phyloP scores from a whole-genome alignment of 1,284 basidiomycete genomes.

The Mycosarcoma mackinlayi region DNA sequence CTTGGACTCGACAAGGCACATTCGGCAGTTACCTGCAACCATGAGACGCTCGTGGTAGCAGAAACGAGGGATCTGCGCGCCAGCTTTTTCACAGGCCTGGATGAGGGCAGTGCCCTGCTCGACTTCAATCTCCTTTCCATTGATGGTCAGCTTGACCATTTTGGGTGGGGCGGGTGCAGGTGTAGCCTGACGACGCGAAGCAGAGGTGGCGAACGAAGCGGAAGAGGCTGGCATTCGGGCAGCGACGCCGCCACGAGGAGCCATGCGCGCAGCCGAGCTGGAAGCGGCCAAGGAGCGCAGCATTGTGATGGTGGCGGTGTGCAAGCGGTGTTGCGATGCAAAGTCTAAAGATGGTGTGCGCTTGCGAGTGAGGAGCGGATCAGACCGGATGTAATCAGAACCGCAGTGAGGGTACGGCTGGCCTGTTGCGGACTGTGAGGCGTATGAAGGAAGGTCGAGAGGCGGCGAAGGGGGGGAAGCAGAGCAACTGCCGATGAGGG shows the following conservation, averaged over 20 bases:
- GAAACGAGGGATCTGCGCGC: slow-evolving; percentile 73
- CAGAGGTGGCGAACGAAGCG: slow-evolving; percentile 53
- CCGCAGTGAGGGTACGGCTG: slow-evolving; percentile 12
- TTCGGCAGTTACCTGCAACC: slow-evolving; percentile 67
- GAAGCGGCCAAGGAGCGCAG: slow-evolving; percentile 49
- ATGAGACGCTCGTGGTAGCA: slow-evolving; percentile 85
- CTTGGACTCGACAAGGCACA: slow-evolving; percentile 94
- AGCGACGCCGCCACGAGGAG: slow-evolving; percentile 30
- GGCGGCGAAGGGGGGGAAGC: slow-evolving; percentile 12
- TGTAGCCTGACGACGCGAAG: slow-evolving; percentile 52
- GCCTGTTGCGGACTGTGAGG: slow-evolving; percentile 35
- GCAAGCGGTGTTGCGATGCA: not conserved
- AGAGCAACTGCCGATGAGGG: not conserved
- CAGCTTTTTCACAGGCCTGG: slow-evolving; percentile 80
- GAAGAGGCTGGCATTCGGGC: slow-evolving; percentile 24
- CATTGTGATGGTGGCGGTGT: slow-evolving; percentile 12
- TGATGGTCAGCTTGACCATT: slow-evolving; percentile 67
- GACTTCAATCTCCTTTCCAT: slow-evolving; percentile 68
- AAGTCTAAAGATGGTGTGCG: too few species aligned
- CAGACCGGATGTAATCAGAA: too few species aligned
- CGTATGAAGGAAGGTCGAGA: slow-evolving; percentile 1
- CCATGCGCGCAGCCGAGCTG: slow-evolving; percentile 39
- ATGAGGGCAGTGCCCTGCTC: slow-evolving; percentile 76
- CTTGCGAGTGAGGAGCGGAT: too few species aligned
- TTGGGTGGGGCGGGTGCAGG: slow-evolving; percentile 62